Evolutionary conservation across 2,329 filamentous ascomycete genomes (phyloP).

Genomic region (Tolypocladium guangdongense): DNA sequence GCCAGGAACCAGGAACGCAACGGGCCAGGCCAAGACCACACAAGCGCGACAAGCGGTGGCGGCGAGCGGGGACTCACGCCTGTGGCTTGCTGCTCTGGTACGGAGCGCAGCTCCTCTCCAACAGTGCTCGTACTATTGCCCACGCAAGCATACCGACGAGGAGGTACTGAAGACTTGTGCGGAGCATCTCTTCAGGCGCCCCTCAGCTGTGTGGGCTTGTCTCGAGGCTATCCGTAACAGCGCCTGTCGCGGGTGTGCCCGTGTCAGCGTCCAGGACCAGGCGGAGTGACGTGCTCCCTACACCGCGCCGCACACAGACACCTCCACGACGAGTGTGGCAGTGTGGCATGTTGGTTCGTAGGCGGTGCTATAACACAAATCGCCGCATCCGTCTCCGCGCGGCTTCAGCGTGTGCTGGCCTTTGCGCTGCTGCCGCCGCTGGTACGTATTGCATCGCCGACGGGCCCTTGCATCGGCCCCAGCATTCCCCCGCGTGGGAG

Average conservation of each 20-base stretch:
- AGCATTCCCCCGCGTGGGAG: not conserved
- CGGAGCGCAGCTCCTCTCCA: too few relatives aligned
- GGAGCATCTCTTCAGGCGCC: not conserved
- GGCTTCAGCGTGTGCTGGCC: not conserved
- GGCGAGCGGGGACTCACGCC: not conserved
- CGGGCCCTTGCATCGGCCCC: not conserved
- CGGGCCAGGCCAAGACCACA: not conserved
- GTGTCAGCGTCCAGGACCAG: not conserved
- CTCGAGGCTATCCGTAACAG: not conserved
- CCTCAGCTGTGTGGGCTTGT: not conserved
- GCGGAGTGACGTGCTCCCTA: not conserved
- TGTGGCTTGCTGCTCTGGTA: not conserved
- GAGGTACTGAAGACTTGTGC: not conserved
- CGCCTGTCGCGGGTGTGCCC: not conserved
- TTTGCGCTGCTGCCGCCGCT: too few relatives aligned
- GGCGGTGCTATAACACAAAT: not conserved
- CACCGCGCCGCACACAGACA: not conserved
- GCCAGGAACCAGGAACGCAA: not conserved
- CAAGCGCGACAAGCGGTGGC: not conserved
- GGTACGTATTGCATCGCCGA: not conserved
- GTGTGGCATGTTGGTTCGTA: not conserved
- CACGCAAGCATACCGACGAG: too few relatives aligned
- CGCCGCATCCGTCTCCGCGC: not conserved
- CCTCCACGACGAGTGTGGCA: not conserved
- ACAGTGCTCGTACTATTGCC: not conserved